Evolutionary conservation across 257 asterid genomes (phyloP).

Genomic region (Solanum paucissectum): DNA sequence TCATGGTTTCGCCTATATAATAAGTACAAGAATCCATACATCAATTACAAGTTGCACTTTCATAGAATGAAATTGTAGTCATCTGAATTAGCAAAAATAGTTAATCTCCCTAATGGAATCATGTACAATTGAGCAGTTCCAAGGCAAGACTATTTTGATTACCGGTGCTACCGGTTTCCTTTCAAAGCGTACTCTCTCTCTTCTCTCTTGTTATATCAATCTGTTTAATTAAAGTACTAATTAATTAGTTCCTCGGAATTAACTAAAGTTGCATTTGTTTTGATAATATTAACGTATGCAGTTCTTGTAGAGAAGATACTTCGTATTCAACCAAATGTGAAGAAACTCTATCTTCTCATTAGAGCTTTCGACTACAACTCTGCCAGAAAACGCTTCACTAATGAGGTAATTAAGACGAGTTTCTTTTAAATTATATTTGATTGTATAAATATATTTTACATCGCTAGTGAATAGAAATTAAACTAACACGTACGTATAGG

Average conservation of each 20-base stretch:
- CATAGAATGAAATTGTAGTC: too few species aligned
- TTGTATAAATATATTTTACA: too few species aligned
- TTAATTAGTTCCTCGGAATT: neutral
- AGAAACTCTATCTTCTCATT: slow-evolving; percentile 30
- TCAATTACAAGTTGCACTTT: too few species aligned
- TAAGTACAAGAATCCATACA: too few species aligned
- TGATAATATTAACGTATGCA: neutral
- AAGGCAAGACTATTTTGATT: neutral
- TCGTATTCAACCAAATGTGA: slow-evolving; percentile 34
- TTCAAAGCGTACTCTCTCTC: neutral
- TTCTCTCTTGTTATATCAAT: neutral
- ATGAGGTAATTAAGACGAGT: slow-evolving; percentile 25
- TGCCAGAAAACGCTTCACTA: slow-evolving; percentile 15
- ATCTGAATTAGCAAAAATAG: neutral
- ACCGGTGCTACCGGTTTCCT: neutral
- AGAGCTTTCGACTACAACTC: slow-evolving; percentile 8
- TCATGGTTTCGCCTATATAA: neutral
- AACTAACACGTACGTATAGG: slow-evolving; percentile 7
- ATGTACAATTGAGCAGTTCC: neutral
- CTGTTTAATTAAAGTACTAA: too few species aligned
- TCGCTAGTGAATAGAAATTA: neutral
- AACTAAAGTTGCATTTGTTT: neutral
- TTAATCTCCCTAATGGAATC: neutral
- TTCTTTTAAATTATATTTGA: neutral
- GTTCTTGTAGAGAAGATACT: slow-evolving; percentile 42